Conservation (phyloP, 2,329 filamentous ascomycete species). For the Colletotrichum paranaense region DNA sequence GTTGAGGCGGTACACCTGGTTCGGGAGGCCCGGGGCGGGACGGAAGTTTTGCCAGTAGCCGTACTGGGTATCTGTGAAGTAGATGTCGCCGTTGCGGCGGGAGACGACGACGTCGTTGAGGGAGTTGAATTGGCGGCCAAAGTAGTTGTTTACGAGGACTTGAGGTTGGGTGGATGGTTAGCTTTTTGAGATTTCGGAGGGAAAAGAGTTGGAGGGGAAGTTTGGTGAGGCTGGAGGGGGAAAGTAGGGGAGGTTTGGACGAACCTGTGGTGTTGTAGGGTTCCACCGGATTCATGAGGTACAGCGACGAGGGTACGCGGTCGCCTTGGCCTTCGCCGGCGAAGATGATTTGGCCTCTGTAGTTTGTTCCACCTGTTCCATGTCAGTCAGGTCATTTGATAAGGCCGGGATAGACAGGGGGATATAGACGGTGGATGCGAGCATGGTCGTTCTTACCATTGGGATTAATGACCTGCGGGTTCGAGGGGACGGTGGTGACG, state of each 20-base stretch:
- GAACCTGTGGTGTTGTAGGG: conserved; percentile 63
- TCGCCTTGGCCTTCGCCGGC: conserved; percentile 62
- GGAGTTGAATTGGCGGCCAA: conserved; percentile 69
- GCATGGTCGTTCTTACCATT: conserved; percentile 51
- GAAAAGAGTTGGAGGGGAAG: too few relatives aligned
- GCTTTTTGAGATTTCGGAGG: not conserved
- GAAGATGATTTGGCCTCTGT: conserved; percentile 60
- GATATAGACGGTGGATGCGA: too few relatives aligned
- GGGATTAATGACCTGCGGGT: conserved; percentile 59
- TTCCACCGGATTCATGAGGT: conserved; percentile 54
- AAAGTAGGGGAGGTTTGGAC: not conserved
- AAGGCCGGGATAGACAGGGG: too few relatives aligned
- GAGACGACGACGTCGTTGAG: conserved; percentile 68
- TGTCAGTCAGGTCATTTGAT: too few relatives aligned
- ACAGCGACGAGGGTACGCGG: conserved; percentile 50
- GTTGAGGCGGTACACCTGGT: conserved; percentile 70
- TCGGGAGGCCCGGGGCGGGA: conserved; percentile 61
- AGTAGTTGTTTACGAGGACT: conserved; percentile 69
- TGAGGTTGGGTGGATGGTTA: not conserved
- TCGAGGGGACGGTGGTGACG: conserved; percentile 53
- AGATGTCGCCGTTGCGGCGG: conserved; percentile 66
- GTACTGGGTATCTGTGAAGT: conserved; percentile 73
- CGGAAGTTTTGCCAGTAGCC: conserved; percentile 70
- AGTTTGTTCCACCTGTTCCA: conserved; percentile 57
- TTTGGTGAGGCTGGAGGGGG: too few relatives aligned